Conservation (phyloP, 805 yeast genomes). For the Ogataea pilisensis region DNA sequence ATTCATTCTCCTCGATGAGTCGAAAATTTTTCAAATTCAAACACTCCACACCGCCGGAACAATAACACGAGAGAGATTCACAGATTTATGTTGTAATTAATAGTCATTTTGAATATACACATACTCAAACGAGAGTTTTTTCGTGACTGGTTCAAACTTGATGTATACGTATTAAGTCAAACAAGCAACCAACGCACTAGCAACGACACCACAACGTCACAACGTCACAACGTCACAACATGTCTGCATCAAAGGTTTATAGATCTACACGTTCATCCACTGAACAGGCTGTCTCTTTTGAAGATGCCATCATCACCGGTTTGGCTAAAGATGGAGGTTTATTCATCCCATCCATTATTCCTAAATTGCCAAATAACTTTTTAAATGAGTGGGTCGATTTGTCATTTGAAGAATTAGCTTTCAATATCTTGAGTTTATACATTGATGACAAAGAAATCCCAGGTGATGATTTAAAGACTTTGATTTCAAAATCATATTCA, state of each 20-base stretch:
- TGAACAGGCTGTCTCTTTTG: constrained; percentile 57
- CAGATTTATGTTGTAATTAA: background rate
- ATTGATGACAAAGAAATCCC: constrained; percentile 72
- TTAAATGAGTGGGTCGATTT: constrained; percentile 66
- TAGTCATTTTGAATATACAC: too few relatives aligned
- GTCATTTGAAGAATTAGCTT: constrained; percentile 82
- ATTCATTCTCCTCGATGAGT: background rate
- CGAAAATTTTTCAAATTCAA: background rate
- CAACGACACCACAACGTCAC: background rate
- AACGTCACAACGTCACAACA: background rate
- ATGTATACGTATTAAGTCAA: background rate
- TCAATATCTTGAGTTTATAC: constrained; percentile 77
- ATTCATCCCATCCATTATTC: constrained; percentile 81
- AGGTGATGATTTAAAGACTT: constrained; percentile 54
- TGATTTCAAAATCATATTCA: constrained; percentile 73
- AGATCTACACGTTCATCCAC: constrained; percentile 73
- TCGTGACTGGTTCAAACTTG: too few relatives aligned
- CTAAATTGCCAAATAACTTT: constrained; percentile 53
- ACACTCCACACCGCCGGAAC: background rate
- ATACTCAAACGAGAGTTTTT: too few relatives aligned
- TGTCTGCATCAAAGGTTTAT: constrained; percentile 47
- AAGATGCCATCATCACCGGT: constrained; percentile 83
- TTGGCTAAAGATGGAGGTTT: constrained; percentile 96
- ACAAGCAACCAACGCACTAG: background rate
- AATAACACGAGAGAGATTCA: background rate